phyloP scores from a whole-genome alignment of 2,329 filamentous ascomycete species.

The Colletotrichum echinochloae region DNA sequence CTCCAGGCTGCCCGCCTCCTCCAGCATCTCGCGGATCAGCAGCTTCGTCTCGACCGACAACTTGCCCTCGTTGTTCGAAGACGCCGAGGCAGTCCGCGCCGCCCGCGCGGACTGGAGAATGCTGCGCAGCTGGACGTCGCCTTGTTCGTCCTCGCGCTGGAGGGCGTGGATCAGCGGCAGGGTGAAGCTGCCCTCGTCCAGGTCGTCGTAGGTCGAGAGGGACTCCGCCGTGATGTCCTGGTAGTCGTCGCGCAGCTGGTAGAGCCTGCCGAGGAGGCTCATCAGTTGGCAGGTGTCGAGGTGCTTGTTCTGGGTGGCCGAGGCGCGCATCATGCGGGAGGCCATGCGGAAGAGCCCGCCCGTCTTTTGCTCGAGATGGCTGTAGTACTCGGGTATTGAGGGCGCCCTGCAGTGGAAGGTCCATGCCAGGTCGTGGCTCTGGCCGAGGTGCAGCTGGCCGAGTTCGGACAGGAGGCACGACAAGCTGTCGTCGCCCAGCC shows the following conservation, averaged over 20 bases:
- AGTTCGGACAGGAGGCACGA: slow-evolving; percentile 23
- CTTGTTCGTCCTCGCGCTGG: neutral
- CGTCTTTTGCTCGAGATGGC: slow-evolving; percentile 25
- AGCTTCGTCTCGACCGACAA: neutral
- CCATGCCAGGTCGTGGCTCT: slow-evolving; percentile 47
- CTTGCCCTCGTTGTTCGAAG: neutral
- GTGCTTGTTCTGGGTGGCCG: slow-evolving; percentile 16
- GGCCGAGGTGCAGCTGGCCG: slow-evolving; percentile 44
- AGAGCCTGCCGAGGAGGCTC: slow-evolving; percentile 24
- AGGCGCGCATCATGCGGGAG: slow-evolving; percentile 21
- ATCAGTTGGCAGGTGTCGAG: slow-evolving; percentile 17
- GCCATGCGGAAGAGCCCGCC: slow-evolving; percentile 24
- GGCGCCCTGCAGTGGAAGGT: slow-evolving; percentile 43
- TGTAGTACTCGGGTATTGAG: slow-evolving; percentile 44
- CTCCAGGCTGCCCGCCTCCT: neutral
- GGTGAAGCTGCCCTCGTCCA: slow-evolving; percentile 10
- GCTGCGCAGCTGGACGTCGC: slow-evolving; percentile 16
- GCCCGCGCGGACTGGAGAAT: slow-evolving; percentile 16
- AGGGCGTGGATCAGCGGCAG: slow-evolving; percentile 27
- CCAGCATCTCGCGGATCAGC: neutral
- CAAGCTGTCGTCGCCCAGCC: slow-evolving; percentile 42
- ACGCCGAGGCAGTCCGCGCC: neutral
- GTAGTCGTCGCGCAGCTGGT: slow-evolving; percentile 21
- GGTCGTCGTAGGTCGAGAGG: slow-evolving; percentile 19
- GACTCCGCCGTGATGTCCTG: slow-evolving; percentile 19